phyloP scores from a whole-genome alignment of 305 asterid species.

The Petunia hybrid region DNA sequence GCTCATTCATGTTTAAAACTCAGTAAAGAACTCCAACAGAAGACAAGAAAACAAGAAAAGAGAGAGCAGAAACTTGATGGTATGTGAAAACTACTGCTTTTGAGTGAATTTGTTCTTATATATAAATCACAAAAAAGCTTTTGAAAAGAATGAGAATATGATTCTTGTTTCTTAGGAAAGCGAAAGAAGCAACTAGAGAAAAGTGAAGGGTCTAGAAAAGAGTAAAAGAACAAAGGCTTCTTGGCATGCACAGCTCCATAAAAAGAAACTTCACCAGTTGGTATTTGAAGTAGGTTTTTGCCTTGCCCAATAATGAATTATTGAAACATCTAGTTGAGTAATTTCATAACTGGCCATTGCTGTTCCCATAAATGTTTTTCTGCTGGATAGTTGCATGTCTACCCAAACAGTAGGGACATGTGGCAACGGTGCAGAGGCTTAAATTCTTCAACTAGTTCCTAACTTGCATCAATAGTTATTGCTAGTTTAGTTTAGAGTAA shows the following conservation, averaged over 20 bases:
- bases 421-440: background rate
- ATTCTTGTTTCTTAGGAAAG: slow-evolving; percentile 16
- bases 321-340: too few species aligned
- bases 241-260: background rate
- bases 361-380: background rate
- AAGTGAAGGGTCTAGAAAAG: slow-evolving; percentile 11
- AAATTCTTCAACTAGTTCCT: background rate
- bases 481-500: background rate
- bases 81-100: background rate
- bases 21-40: background rate
- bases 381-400: background rate
- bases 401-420: background rate
- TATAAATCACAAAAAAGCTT: background rate
- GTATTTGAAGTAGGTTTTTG: too few species aligned
- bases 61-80: background rate
- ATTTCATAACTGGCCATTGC: background rate
- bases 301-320: too few species aligned
- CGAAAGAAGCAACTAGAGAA: background rate
- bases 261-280: too few species aligned
- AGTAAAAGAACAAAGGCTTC: background rate
- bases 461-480: background rate
- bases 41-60: background rate
- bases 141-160: background rate
- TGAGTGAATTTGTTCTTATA: background rate
- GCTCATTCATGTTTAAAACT: slow-evolving; percentile 43